phyloP scores from a whole-genome alignment of 371 early-diverging fungal species.

The Mortierella sp. region DNA sequence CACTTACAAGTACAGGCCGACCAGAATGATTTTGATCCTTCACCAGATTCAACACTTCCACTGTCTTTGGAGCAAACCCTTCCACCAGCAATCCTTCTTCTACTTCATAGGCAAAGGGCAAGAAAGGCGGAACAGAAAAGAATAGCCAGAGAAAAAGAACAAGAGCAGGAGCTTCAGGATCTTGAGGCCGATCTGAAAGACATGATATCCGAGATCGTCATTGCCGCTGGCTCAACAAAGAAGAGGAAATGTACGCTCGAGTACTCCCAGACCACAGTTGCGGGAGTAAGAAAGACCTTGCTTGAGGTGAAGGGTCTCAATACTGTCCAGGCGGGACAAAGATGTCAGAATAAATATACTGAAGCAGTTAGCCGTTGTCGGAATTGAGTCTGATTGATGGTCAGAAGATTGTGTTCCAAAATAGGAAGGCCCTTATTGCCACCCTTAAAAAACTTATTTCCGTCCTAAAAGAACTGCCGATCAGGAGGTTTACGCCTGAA shows the following conservation, averaged over 20 bases:
- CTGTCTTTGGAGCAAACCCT: slow-evolving; percentile 1
- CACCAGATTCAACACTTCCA: neutral
- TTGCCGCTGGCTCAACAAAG: slow-evolving; percentile 5
- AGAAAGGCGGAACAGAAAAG: neutral
- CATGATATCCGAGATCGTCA: neutral
- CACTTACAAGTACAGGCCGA: neutral
- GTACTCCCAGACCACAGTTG: slow-evolving; percentile 7
- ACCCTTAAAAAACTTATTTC: neutral
- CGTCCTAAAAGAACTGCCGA: neutral
- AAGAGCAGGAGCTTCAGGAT: slow-evolving; percentile 1
- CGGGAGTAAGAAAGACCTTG: slow-evolving; percentile 7
- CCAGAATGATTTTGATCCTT: neutral
- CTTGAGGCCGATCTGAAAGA: slow-evolving; percentile 6
- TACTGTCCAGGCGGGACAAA: neutral
- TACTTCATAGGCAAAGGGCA: slow-evolving; percentile 13
- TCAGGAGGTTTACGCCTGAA: no score
- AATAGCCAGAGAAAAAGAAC: slow-evolving; percentile 8
- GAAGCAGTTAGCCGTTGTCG: no score
- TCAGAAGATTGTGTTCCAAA: neutral
- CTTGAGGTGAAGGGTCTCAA: slow-evolving; percentile 5
- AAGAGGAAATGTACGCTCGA: slow-evolving; percentile 16
- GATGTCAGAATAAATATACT: neutral
- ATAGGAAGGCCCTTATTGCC: neutral
- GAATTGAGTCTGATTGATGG: neutral
- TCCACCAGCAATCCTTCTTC: slow-evolving; percentile 2